phyloP scores from a whole-genome alignment of 1,284 basidiomycete species.

The Heterobasidion occidentale region DNA sequence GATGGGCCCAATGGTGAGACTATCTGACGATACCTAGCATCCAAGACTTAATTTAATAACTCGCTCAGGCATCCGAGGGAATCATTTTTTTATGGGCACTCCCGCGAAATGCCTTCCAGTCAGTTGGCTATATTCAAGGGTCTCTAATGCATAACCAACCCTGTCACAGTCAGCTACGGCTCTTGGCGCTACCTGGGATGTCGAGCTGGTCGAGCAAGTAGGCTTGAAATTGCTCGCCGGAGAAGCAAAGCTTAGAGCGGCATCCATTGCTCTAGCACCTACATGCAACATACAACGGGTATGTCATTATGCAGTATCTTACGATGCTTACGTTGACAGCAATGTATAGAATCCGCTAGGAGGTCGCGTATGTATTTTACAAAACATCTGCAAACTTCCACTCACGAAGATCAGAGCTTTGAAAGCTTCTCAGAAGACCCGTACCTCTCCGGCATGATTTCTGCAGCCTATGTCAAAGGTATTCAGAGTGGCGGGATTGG shows the following conservation, averaged over 20 bases:
- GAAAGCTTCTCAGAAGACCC: slow-evolving; percentile 69
- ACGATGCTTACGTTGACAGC: neutral
- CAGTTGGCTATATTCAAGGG: slow-evolving; percentile 11
- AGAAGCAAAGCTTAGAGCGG: slow-evolving; percentile 58
- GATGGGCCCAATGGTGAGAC: slow-evolving; percentile 64
- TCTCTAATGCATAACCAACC: neutral
- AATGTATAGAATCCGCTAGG: slow-evolving; percentile 36
- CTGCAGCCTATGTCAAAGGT: slow-evolving; percentile 59
- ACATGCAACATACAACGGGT: slow-evolving; percentile 66
- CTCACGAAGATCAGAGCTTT: slow-evolving; percentile 25
- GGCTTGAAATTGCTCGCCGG: slow-evolving; percentile 46
- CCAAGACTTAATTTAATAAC: neutral
- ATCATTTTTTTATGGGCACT: slow-evolving; percentile 34
- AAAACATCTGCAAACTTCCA: neutral
- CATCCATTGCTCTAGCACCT: slow-evolving; percentile 54
- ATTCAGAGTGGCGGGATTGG: slow-evolving; percentile 58
- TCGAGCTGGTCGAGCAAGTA: slow-evolving; percentile 41
- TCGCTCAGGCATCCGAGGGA: slow-evolving; percentile 24
- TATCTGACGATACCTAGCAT: too few species aligned
- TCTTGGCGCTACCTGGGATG: slow-evolving; percentile 58
- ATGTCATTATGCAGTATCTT: neutral
- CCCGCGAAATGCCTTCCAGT: slow-evolving; percentile 60
- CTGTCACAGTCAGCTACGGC: slow-evolving; percentile 54
- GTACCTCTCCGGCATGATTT: slow-evolving; percentile 50
- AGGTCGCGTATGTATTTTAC: slow-evolving; percentile 32